Evolutionary conservation across 306 rosid genomes (phyloP), one percentile per base, ranked within the genome.

Genomic region (Adenanthera pavonina): DNA sequence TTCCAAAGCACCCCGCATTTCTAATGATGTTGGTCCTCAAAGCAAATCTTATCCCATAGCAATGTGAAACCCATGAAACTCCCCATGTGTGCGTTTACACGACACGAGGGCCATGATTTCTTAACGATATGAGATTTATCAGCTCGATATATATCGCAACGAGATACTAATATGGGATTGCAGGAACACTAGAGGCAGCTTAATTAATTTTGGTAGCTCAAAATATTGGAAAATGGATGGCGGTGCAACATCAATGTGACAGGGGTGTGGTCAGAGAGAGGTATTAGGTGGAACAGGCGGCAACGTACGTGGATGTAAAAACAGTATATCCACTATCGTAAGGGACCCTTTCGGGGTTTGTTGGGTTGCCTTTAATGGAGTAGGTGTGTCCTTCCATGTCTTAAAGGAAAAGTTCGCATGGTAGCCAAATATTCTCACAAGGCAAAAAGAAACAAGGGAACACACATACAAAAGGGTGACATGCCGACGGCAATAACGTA

Each of bases 1-100:
- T 47, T 61, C 76, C 76, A 76, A 53, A 52, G 78, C 80, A 64
- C 64, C 52, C 59, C 43, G 35, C 64, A 46, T 75, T 69, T 38
- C 64, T 52, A 69, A 85, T 84, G 80, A 85, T 85, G 86, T 16
- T 83, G 54, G 64, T 66, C 71, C 33, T 36, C 78, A 82, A 86
- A 90, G 80, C 85, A 86, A 25, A 74, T 60, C 74, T n/a, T 6
- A 17, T 25, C 46, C 36, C 80, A 75, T 86, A 80, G 78, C 38
- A 49, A 75, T 56, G 82, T 76, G 60, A 69, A 60, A 74, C 47
- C 75, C 61, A 74, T 46, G 72, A 78, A 83, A 19, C 81, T 51
- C 34, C 30, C 20, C 41, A 47, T 78, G 67, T 10, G 14, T 68
- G 75, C 40, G 60, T 75, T 57, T 71, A 35, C 84, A 14, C 69